Base-by-base conservation (phyloP, 805 yeast genomes). In the Priceomyces castillae region DNA sequence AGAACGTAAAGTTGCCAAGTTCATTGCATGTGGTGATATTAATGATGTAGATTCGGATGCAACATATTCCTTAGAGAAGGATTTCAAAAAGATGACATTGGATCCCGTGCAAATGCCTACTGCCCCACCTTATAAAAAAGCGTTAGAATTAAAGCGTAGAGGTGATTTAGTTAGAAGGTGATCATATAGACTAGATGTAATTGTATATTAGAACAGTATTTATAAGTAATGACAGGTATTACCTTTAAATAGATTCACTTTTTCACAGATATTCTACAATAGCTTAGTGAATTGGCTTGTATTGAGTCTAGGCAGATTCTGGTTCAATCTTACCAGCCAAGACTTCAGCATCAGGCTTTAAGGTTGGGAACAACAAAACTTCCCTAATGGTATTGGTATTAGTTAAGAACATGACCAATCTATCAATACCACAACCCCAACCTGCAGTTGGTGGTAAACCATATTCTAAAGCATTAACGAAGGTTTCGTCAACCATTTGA, bases 401-500 rank as follows among this genome's bases (percentile, higher is more conserved):
- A 49, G 98, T 94, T 74, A 94, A 81, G 77, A 94, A 94, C 99
- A 92, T 92, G 62, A 97, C 90, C 63, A 92, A 67, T 78, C 99
- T 86, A 73, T 92, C 99, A 56, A 92, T 90, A 80, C 99, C 99
- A 74, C 96, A 85, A 58, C 99, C 99, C 98, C 98, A 92, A 57
- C 99, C 99, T 69, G 95, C 98, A 57, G 98, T 94, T 60, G 99
- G 99, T 47, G 99, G 99, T 61, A 92, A 80, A 71, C 98, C 99
- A 69, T 89, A 92, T 76, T 92, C 99, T 61, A 92, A 80, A 54
- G 99, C 97, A 59, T 90, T 87, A 77, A 95, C 86, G 90, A 92
- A 92, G 52, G 87, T 85, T 76, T 92, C 99, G 68, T 92, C 99
- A 52, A 94, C 79, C 69, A 90, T 64, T 77, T 92, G 98, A 49